A percentile compares a stretch with the other conserved stretches of the same genome.
These are phyloP conservation scores for Cenchrus americanus DNA, from an alignment of 176 grass and related monocot species.

Conservation along the genomic window DNA sequence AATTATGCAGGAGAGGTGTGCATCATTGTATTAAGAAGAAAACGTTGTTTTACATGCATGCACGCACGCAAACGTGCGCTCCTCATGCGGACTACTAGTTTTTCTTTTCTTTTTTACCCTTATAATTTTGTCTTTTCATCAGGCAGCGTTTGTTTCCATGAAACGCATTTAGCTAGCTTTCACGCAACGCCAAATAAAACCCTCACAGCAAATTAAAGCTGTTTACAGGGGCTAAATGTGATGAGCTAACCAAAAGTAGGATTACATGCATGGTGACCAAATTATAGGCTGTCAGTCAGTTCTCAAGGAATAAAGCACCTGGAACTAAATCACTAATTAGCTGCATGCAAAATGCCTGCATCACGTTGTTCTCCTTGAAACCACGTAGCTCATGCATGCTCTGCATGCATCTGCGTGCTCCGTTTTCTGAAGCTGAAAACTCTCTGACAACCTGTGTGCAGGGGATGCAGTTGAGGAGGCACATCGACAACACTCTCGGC, in stretches of 20 bases:
- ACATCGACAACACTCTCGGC: slow-evolving; percentile 80
- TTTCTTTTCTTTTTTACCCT: background rate
- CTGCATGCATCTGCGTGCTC: background rate
- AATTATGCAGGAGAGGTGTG: too few species aligned
- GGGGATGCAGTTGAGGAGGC: slow-evolving; percentile 67
- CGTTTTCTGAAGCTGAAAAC: background rate
- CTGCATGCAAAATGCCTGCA: too few species aligned
- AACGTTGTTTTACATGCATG: too few species aligned
- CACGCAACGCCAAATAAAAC: slow-evolving; percentile 5
- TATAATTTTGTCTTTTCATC: background rate
- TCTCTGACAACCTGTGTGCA: slow-evolving; percentile 18
- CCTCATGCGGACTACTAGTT: too few species aligned
- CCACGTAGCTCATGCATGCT: too few species aligned
- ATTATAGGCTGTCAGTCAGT: too few species aligned
- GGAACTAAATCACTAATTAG: too few species aligned
- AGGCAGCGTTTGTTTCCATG: background rate
- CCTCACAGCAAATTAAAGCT: background rate
- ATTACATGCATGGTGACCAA: too few species aligned
- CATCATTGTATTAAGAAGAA: too few species aligned
- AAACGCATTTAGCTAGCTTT: slow-evolving; percentile 35
- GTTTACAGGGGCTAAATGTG: background rate
- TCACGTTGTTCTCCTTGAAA: too few species aligned
- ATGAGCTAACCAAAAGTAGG: background rate
- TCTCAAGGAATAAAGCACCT: too few species aligned
- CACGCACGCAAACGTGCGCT: too few species aligned